Base-by-base conservation (phyloP, 768 basidiomycete species). In the Termitomyces sp. region DNA sequence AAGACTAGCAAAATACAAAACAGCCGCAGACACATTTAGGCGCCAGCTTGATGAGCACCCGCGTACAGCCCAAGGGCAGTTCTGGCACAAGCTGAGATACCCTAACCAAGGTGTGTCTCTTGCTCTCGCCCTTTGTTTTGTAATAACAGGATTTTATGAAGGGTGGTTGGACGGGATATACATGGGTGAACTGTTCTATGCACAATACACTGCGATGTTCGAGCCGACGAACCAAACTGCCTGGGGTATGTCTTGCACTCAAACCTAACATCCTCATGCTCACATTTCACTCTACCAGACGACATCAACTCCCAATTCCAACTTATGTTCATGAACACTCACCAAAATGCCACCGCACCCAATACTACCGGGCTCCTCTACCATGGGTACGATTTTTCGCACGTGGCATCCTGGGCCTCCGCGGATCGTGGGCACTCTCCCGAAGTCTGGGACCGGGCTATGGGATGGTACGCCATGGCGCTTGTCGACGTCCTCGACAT, bases 391-490 rank as follows among this genome's bases (percentile, higher is more conserved):
- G 78, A 79, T 57, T 74, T 68, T 58, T 75, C 76, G 1, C 69
- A 74, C 55, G 70, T 64, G 14, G 65, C 73, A 4, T 60, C 68
- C 17, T 80, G 78, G 78, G 77, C 78, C 3, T 72, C 71, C 12
- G 56, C 73, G 0, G 75, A 76, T 59, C 68, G 76, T 0, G 78
- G 78, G 0, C 76, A 77, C 55, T 75, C 73, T 3, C 76, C 77
- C 7, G 74, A 78, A 53, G 73, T 79, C 7, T 79, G 78, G 77
- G 74, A 73, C 47, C 76, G 77, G 19, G 76, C 77, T 0, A 56
- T 80, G 12, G 78, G 77, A 17, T 71, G 77, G 78, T 80, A 75
- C 60, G 60, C 66, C 37, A 78, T 78, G 77, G 76, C 77, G 2
- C 70, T 78, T 30, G 78, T 75, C 24, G 78, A 80, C 62, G 62